These are phyloP conservation scores for Penicillium sp. DNA, from an alignment of 2,329 filamentous ascomycete species.

Conservation along the genomic window DNA sequence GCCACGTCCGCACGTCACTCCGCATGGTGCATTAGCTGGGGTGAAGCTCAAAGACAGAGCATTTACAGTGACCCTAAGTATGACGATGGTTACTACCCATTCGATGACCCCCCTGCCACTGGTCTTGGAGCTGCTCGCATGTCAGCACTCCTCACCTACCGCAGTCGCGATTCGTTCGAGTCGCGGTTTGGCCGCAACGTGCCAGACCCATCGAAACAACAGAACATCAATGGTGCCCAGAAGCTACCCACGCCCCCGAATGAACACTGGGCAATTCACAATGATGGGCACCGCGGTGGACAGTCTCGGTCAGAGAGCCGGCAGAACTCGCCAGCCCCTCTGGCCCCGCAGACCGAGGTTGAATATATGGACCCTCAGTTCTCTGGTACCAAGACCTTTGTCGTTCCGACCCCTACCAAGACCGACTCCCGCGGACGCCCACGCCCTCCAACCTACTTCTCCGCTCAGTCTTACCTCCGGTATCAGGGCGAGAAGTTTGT, in stretches of 20 bases:
- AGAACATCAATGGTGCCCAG: slow-evolving; percentile 75
- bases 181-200: slow-evolving; percentile 91
- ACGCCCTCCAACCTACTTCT: slow-evolving; percentile 83
- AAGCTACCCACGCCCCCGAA: slow-evolving; percentile 65
- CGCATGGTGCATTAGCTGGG: slow-evolving; percentile 64
- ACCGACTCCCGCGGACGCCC: slow-evolving; percentile 30
- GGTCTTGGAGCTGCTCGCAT: slow-evolving; percentile 94
- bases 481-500: slow-evolving; percentile 98
- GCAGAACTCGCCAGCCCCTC: slow-evolving; percentile 32
- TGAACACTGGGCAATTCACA: slow-evolving; percentile 80
- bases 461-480: slow-evolving; percentile 93
- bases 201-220: slow-evolving; percentile 79
- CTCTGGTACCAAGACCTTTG: slow-evolving; percentile 64
- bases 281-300: slow-evolving; percentile 74
- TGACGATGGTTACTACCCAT: slow-evolving; percentile 92
- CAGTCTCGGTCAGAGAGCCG: slow-evolving; percentile 54
- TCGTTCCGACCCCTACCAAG: slow-evolving; percentile 35
- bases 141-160: slow-evolving; percentile 93
- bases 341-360: slow-evolving; percentile 34
- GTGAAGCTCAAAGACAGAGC: slow-evolving; percentile 62
- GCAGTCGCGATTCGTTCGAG: slow-evolving; percentile 96
- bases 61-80: slow-evolving; percentile 99
- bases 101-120: slow-evolving; percentile 81
- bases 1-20: slow-evolving; percentile 61
- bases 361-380: slow-evolving; percentile 70